Percentiles rank a stretch among this genome's conserved stretches.
phyloP scores from a whole-genome alignment of 257 asterid species.

The Gentiana straminea region DNA sequence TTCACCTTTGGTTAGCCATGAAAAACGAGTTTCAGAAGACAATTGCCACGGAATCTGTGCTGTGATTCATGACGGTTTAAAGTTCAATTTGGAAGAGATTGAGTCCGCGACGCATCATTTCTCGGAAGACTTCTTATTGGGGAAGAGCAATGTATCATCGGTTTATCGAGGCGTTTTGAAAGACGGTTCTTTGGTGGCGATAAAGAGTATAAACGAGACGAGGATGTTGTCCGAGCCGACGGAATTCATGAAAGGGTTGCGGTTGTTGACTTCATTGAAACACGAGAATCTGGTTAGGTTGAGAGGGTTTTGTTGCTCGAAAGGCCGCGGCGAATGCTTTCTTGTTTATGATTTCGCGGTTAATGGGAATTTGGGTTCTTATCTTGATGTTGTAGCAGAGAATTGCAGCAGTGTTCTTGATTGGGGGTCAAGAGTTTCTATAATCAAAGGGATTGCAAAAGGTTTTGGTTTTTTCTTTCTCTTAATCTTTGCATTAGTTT shows the following conservation, averaged over 20 bases:
- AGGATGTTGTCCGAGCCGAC: slow-evolving; percentile 76
- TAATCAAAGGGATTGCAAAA: slow-evolving; percentile 80
- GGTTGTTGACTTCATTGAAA: slow-evolving; percentile 51
- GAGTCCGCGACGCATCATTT: slow-evolving; percentile 95
- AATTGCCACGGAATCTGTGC: slow-evolving; percentile 27
- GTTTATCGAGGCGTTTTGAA: slow-evolving; percentile 69
- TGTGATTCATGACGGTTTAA: slow-evolving; percentile 28
- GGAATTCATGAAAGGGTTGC: slow-evolving; percentile 69
- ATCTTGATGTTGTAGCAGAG: slow-evolving; percentile 45
- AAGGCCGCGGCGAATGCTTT: slow-evolving; percentile 85
- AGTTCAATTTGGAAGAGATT: slow-evolving; percentile 73
- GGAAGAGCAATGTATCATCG: slow-evolving; percentile 68
- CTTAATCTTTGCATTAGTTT: background rate
- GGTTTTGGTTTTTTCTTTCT: slow-evolving; percentile 30
- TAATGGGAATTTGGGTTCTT: slow-evolving; percentile 53
- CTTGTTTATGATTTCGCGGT: slow-evolving; percentile 64
- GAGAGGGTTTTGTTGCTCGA: slow-evolving; percentile 81
- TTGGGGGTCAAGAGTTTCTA: slow-evolving; percentile 65
- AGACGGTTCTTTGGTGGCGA: slow-evolving; percentile 71
- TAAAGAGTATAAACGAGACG: slow-evolving; percentile 58
- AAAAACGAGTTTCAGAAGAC: slow-evolving; percentile 24
- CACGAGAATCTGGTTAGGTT: slow-evolving; percentile 68
- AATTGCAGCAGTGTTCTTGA: slow-evolving; percentile 32
- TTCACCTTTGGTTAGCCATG: slow-evolving; percentile 41
- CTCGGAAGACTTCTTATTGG: slow-evolving; percentile 63